Evolutionary conservation across 768 basidiomycete species (phyloP).

Genomic region (Lactarius hatsudake): DNA sequence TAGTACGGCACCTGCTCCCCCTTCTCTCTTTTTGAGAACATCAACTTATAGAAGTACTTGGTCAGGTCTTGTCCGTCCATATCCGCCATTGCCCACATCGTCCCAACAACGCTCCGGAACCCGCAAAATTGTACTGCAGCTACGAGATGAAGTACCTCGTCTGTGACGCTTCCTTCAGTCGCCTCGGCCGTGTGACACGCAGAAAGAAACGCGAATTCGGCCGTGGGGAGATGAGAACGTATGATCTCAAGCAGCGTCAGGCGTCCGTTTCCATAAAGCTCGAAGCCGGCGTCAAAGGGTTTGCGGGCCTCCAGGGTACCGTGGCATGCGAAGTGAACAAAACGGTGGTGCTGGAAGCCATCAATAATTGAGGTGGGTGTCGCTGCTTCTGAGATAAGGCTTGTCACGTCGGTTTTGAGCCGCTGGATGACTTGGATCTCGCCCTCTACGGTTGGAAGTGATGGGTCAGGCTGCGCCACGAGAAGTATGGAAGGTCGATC

Average conservation of each 20-base stretch:
- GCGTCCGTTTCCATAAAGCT: neutral
- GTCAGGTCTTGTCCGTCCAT: neutral
- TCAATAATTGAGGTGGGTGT: neutral
- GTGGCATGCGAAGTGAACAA: constrained; percentile 9
- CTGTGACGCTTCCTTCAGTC: neutral
- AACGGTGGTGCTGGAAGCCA: neutral
- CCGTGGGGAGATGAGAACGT: neutral
- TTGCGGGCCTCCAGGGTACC: neutral
- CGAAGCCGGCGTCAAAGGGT: neutral
- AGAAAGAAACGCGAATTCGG: neutral
- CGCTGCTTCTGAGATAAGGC: neutral
- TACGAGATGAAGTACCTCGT: neutral
- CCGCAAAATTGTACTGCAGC: neutral
- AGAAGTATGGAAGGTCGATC: too few relatives aligned
- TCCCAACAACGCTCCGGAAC: constrained; percentile 5
- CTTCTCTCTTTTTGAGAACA: neutral
- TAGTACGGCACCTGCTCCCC: neutral
- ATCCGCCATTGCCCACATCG: constrained; percentile 3
- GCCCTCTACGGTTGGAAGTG: too few relatives aligned
- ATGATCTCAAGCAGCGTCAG: neutral
- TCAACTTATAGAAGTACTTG: neutral
- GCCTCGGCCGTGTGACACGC: neutral
- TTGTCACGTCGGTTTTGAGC: too few relatives aligned
- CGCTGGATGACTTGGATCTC: too few relatives aligned
- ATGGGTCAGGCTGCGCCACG: too few relatives aligned